Evolutionary conservation across 305 asterid species (phyloP).

Genomic region (Fraxinus nigra): DNA sequence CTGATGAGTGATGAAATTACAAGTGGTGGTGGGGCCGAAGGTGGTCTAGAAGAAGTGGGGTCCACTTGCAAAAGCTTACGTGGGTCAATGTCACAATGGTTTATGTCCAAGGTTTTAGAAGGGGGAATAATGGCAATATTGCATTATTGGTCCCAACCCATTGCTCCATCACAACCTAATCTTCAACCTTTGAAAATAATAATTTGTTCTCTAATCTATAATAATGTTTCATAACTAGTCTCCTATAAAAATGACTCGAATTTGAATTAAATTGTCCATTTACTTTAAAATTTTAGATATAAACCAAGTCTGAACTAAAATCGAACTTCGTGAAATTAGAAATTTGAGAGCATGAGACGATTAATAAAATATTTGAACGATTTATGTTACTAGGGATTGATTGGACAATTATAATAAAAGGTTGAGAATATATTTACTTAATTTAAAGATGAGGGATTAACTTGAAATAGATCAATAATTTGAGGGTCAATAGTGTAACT

Average conservation of each 20-base stretch:
- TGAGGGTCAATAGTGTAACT: not conserved
- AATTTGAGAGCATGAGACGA: not conserved
- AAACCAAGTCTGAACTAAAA: not conserved
- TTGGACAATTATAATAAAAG: not conserved
- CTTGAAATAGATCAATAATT: not conserved
- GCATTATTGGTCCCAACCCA: not conserved
- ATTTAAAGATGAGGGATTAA: not conserved
- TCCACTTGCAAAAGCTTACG: not conserved
- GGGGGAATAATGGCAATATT: not conserved
- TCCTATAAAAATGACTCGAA: not conserved
- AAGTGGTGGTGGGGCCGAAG: not conserved
- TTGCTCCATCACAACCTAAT: not conserved
- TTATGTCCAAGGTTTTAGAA: not conserved
- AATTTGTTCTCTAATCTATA: not conserved
- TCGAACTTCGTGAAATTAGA: not conserved
- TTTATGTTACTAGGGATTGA: not conserved
- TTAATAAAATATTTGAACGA: not conserved
- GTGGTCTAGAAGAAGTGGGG: not conserved
- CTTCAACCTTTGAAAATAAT: not conserved
- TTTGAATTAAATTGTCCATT: not conserved
- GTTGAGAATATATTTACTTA: not conserved
- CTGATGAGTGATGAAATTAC: not conserved
- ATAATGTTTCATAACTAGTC: not conserved
- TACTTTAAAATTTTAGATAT: too few species aligned
- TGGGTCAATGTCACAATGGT: not conserved